These are phyloP conservation scores for Cunninghamia lanceolata DNA, from an alignment of 75 land plant genomes.

Conservation along the genomic window DNA sequence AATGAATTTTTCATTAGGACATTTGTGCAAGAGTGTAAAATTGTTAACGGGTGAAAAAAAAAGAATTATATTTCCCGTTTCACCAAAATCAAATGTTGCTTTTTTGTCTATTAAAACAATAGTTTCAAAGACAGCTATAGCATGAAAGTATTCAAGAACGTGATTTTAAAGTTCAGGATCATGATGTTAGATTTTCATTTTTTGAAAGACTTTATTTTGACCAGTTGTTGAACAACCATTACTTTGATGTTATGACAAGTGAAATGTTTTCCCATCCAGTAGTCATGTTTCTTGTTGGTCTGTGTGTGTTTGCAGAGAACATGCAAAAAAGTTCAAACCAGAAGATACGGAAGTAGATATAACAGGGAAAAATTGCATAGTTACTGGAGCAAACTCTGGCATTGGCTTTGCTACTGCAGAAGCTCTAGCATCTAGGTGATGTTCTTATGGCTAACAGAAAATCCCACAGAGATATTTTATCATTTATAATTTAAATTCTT, in stretches of 20 bases:
- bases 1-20: not conserved
- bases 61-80: too few relatives aligned
- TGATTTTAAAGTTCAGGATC: not conserved
- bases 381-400: constrained; percentile 99
- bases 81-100: not conserved
- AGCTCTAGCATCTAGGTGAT: constrained; percentile 86
- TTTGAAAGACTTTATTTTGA: not conserved
- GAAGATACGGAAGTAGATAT: constrained; percentile 71
- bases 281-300: not conserved
- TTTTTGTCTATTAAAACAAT: not conserved
- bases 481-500: constrained; percentile 23
- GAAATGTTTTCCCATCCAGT: not conserved
- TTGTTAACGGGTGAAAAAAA: not conserved
- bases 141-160: too few relatives aligned
- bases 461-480: not conserved
- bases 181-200: not conserved
- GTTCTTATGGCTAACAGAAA: not conserved
- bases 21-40: not conserved
- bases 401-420: constrained; percentile 93
- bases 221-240: not conserved
- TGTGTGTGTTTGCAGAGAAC: constrained; percentile 45
- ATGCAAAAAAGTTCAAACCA: constrained; percentile 64
- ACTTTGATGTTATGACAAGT: not conserved
- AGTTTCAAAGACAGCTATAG: not conserved
- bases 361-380: constrained; percentile 82